These are phyloP conservation scores for Fraxinus sp. DNA, from an alignment of 305 asterid species.

Conservation along the genomic window DNA sequence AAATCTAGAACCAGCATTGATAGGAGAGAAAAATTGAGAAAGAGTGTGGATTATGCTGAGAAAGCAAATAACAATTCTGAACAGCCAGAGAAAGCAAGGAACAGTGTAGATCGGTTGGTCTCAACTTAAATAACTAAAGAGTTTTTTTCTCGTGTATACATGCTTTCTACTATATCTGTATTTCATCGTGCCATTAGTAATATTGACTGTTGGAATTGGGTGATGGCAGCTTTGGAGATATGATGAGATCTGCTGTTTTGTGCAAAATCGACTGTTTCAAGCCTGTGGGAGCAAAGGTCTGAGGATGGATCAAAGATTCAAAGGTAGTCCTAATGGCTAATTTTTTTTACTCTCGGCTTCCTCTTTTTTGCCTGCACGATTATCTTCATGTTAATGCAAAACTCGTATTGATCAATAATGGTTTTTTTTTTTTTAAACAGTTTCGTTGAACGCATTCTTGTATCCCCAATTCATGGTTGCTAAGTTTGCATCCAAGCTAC, in stretches of 20 bases:
- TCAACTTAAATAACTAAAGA: slow-evolving; percentile 33
- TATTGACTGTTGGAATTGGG: slow-evolving; percentile 42
- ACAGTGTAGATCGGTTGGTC: slow-evolving; percentile 93
- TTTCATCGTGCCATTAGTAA: slow-evolving; percentile 10
- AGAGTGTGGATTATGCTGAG: slow-evolving; percentile 48
- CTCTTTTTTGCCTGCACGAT: neutral
- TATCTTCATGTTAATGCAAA: neutral
- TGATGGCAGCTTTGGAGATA: slow-evolving; percentile 80
- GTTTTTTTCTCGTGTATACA: slow-evolving; percentile 21
- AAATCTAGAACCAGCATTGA: slow-evolving; percentile 66
- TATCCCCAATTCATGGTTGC: neutral
- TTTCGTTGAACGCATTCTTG: neutral
- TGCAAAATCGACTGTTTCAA: slow-evolving; percentile 93
- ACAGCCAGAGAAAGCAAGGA: slow-evolving; percentile 79
- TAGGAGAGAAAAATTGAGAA: slow-evolving; percentile 63
- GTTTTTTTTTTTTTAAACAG: neutral
- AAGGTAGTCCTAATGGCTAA: slow-evolving; percentile 38
- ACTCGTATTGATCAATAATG: neutral
- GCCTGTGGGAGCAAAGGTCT: slow-evolving; percentile 71
- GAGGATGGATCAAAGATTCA: slow-evolving; percentile 33
- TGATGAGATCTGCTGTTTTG: slow-evolving; percentile 89
- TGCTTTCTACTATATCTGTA: slow-evolving; percentile 18
- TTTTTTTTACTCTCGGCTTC: neutral
- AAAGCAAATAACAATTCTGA: slow-evolving; percentile 48
- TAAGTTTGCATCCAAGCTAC: neutral